A percentile compares a stretch with the other conserved stretches of the same genome.
phyloP scores from a whole-genome alignment of 129 eudicot genomes.

The Centella asiatica region DNA sequence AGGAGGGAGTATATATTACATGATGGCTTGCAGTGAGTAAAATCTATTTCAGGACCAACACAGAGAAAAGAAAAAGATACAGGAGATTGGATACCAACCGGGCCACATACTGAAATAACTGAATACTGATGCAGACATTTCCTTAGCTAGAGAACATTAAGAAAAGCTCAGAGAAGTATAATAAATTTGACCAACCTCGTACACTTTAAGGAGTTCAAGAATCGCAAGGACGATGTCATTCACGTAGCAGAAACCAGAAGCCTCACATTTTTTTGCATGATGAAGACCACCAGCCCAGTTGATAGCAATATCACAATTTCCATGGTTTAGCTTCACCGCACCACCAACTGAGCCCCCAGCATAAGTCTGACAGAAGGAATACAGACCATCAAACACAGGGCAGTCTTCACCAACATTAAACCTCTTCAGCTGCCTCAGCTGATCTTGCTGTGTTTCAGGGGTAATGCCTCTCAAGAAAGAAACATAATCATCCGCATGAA shows the following conservation, averaged over 20 bases:
- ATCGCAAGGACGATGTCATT: conserved; percentile 72
- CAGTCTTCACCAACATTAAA: conserved; percentile 70
- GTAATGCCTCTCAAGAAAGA: conserved; percentile 56
- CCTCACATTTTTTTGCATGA: conserved; percentile 81
- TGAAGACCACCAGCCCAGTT: conserved; percentile 85
- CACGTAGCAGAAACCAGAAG: conserved; percentile 77
- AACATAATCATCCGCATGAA: conserved; percentile 76
- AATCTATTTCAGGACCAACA: too few relatives aligned
- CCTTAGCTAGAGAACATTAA: not conserved
- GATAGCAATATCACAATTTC: conserved; percentile 57
- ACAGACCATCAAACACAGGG: conserved; percentile 76
- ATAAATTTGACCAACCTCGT: conserved; percentile 37
- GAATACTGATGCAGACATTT: not conserved
- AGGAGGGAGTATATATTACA: too few relatives aligned
- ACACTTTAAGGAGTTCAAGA: conserved; percentile 63
- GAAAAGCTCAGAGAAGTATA: not conserved
- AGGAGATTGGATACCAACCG: too few relatives aligned
- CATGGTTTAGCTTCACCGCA: conserved; percentile 59
- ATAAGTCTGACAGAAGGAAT: conserved; percentile 62
- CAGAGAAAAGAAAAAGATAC: too few relatives aligned
- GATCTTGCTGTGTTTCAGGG: conserved; percentile 77
- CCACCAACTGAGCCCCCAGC: conserved; percentile 86
- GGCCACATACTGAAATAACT: not conserved
- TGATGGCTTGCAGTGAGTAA: too few relatives aligned
- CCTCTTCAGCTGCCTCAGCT: conserved; percentile 54